Percentiles rank a stretch among this genome's conserved stretches.
Evolutionary conservation across 495 filamentous ascomycete genomes (phyloP).

Genomic region (Podospora appendiculata): DNA sequence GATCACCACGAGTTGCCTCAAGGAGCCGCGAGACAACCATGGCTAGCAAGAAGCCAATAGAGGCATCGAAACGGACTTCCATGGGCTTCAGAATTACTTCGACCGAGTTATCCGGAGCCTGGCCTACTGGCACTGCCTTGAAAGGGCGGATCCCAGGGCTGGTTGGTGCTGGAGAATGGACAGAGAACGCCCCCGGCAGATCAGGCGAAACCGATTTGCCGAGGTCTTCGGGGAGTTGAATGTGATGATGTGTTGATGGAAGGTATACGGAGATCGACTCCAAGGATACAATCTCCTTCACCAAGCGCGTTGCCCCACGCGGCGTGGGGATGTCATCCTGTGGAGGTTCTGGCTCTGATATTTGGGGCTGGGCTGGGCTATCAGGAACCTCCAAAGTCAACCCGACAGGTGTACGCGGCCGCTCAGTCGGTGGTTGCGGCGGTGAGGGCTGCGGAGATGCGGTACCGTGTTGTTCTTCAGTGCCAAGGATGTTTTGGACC

Average conservation of each 20-base stretch:
- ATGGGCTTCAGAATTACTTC: slow-evolving; percentile 51
- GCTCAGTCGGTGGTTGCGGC: neutral
- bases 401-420: slow-evolving; percentile 1
- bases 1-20: slow-evolving; percentile 29
- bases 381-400: too few species aligned
- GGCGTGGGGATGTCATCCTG: slow-evolving; percentile 35
- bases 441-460: neutral
- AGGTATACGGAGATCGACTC: slow-evolving; percentile 34
- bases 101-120: slow-evolving; percentile 27
- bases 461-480: too few species aligned
- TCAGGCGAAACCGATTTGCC: slow-evolving; percentile 33
- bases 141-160: slow-evolving; percentile 13
- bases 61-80: slow-evolving; percentile 57
- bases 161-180: slow-evolving; percentile 27
- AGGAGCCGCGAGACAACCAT: slow-evolving; percentile 52
- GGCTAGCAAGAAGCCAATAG: slow-evolving; percentile 56
- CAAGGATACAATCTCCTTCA: slow-evolving; percentile 40
- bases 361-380: too few species aligned
- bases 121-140: slow-evolving; percentile 1
- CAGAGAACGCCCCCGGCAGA: slow-evolving; percentile 51
- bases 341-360: slow-evolving; percentile 7
- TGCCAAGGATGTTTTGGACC: too few species aligned
- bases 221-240: slow-evolving; percentile 19
- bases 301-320: slow-evolving; percentile 37
- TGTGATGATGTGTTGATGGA: slow-evolving; percentile 31